Evolutionary conservation across 2,329 filamentous ascomycete genomes (phyloP), one percentile per base, ranked within the genome.

Genomic region (Paracorniculantispora psalliotae): DNA sequence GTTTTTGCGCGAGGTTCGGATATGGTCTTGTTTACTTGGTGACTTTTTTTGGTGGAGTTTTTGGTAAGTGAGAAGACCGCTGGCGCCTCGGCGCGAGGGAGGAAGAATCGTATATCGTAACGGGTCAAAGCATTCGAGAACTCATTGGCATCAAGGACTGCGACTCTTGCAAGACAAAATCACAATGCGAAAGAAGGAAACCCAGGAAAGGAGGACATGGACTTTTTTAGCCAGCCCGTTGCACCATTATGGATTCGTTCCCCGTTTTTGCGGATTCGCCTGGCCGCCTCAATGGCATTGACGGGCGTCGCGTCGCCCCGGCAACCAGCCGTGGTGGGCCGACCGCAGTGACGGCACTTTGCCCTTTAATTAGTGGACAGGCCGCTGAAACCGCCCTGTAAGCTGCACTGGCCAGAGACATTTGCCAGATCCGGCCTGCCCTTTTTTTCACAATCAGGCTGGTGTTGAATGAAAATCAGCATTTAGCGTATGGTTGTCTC

Each of bases 11-110:
- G 30, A 12, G 30, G 6, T 33, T 33, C 13, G 46, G n/a, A n/a
- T n/a, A n/a, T 30, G 26, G 23, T 49, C 26, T 49, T 49, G 46
- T 49, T 33, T 49, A 49, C 46, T 49, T 49, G 26, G n/a, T n/a
- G n/a, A n/a, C n/a, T n/a, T n/a, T n/a, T n/a, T n/a, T n/a, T n/a
- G 26, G 26, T 9, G 15, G 21, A 30, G 23, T 15, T 49, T 33
- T 49, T 33, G 13, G 13, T 19, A 4, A 15, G 17, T 9, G n/a
- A n/a, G 4, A 46, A 21, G 46, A 49, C 46, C 6, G 23, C 26
- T 47, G 25, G 46, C 46, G 46, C 46, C 46, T 15, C 46, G 8
- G 46, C 46, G 46, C 46, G 46, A 54, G 35, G 57, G 51, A 49
- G 46, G 23, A 56, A n/a, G 26, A 25, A 46, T 46, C n/a, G 25